Evolutionary conservation across 2,329 filamentous ascomycete species (phyloP), one percentile per base, ranked within the genome.

Genomic region (Clonostachys sp.): DNA sequence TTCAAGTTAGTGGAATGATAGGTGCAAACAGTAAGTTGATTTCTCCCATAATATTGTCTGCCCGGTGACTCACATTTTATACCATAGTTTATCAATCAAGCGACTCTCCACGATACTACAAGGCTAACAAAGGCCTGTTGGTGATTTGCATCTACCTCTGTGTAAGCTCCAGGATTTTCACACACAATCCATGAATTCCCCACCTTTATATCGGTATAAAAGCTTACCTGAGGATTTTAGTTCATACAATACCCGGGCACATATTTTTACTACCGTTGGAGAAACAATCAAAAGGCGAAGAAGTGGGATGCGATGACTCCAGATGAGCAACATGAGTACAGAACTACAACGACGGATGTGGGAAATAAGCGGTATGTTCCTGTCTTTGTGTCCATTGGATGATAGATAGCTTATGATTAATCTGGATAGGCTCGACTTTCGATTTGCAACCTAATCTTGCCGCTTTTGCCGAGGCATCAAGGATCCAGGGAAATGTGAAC

Each of bases 311-410:
- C 56, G 3, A 63, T 70, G 61, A 66, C 60, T 5, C 54, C 59
- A 2, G 66, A 72, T 45, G 61, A 74, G 51, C 70, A 69, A 44
- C 59, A 65, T 9, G 48, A 61, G 1, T 77, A 76, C 51, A 57
- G 71, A 7, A 63, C 57, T n/a, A 74, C 65, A 1, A 74, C 72
- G 0, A 67, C 59, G 3, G 69, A 76, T 47, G 53, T 45, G 17
- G 48, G 48, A 6, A 50, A 50, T 33, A 50, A 50, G 43, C 24
- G 48, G 48, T 47, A 16, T 41, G 45, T 10, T 13, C 17, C 10
- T 30, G 18, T 34, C 14, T 13, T 30, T 20, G 4, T 4, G 12
- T 38, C 16, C 12, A 33, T 12, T n/a, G 30, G 18, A 12, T 20
- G 4, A 30, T 12, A 42, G 8, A 18, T 41, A 44, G 42, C 39